phyloP scores from a whole-genome alignment of 2,329 filamentous ascomycete genomes.

The Phialophora tarda region DNA sequence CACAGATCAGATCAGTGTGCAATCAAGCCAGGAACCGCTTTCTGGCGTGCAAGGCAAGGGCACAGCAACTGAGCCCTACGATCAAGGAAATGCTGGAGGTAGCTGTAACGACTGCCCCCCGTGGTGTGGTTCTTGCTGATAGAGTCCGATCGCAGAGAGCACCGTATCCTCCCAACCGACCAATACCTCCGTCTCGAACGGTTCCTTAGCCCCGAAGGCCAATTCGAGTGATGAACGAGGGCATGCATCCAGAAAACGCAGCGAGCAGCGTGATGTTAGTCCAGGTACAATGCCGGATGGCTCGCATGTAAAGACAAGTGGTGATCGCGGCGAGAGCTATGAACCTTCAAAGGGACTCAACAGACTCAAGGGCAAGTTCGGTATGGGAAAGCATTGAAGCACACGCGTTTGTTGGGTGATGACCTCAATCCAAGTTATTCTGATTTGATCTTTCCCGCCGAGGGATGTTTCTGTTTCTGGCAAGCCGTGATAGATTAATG shows the following conservation, averaged over 20 bases:
- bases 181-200: constrained; percentile 3
- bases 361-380: constrained; percentile 36
- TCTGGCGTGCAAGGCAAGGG: constrained; percentile 34
- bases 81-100: constrained; percentile 34
- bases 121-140: constrained; percentile 3
- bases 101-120: not conserved
- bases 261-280: constrained; percentile 35
- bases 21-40: constrained; percentile 31
- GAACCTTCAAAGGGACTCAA: constrained; percentile 30
- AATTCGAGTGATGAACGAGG: constrained; percentile 16
- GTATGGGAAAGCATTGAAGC: constrained; percentile 31
- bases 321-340: constrained; percentile 37
- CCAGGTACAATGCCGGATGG: constrained; percentile 38
- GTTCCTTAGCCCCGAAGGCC: constrained; percentile 15
- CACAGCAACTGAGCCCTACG: constrained; percentile 29
- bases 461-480: not conserved
- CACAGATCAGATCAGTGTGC: constrained; percentile 2
- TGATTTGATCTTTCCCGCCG: not conserved
- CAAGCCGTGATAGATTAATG: not conserved
- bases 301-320: constrained; percentile 36
- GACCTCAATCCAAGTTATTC: not conserved
- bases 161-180: constrained; percentile 23
- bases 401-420: not conserved
- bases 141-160: constrained; percentile 16
- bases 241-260: constrained; percentile 15